Conservation (phyloP, 768 basidiomycete genomes). For the button mushroom (Agaricus bisporus) region DNA sequence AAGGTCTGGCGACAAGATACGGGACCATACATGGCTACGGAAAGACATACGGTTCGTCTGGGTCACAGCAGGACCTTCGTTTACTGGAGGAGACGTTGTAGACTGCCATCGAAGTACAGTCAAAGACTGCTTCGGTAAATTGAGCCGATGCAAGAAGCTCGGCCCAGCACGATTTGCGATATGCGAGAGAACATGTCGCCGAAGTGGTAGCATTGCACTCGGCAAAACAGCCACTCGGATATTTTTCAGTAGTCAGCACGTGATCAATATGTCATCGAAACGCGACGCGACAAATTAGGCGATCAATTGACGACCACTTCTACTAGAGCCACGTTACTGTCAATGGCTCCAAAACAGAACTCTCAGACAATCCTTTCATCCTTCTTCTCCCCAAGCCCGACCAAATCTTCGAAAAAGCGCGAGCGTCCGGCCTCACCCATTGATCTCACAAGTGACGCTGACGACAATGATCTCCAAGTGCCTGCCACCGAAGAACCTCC, state of each 20-base stretch:
- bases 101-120: slow-evolving; percentile 19
- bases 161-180: not conserved
- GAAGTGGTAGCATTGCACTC: slow-evolving; percentile 9
- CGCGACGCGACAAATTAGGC: not conserved
- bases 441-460: slow-evolving; percentile 47
- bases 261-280: not conserved
- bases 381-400: slow-evolving; percentile 26
- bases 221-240: not conserved
- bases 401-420: slow-evolving; percentile 23
- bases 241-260: no score
- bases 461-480: slow-evolving; percentile 18
- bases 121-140: not conserved
- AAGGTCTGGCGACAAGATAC: not conserved
- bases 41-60: slow-evolving; percentile 57
- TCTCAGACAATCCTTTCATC: slow-evolving; percentile 34
- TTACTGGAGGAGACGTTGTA: slow-evolving; percentile 9
- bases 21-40: not conserved
- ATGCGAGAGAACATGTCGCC: slow-evolving; percentile 12
- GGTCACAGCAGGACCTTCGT: slow-evolving; percentile 42
- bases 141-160: not conserved
- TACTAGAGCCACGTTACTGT: not conserved
- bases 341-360: slow-evolving; percentile 14
- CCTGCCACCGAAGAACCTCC: slow-evolving; percentile 22
- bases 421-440: slow-evolving; percentile 27
- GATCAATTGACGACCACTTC: not conserved